These are phyloP conservation scores for Heterobasidion occidentale DNA, from an alignment of 1,284 basidiomycete species.

Conservation along the genomic window DNA sequence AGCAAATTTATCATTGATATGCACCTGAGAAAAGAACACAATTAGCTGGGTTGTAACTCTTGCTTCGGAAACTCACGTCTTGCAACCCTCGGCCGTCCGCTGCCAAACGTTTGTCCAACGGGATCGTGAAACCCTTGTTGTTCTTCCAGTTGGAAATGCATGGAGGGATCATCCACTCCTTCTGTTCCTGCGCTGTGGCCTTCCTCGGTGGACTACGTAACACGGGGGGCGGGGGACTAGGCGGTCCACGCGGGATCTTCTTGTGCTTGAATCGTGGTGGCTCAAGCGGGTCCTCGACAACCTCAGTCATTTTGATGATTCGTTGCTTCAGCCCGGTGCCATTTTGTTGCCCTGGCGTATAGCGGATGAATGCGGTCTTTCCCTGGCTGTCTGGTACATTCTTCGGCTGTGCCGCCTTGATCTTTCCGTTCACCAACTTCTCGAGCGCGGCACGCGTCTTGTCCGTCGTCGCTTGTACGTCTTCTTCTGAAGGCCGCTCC, in stretches of 20 bases:
- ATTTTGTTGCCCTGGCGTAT: constrained; percentile 84
- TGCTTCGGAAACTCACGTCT: constrained; percentile 61
- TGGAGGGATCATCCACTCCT: constrained; percentile 99
- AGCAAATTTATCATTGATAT: constrained; percentile 99
- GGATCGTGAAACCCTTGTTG: constrained; percentile 99
- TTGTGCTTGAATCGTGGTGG: constrained; percentile 98
- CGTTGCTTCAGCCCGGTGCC: constrained; percentile 79
- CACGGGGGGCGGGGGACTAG: constrained; percentile 95
- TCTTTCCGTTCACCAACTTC: constrained; percentile 90
- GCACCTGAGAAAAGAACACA: constrained; percentile 46
- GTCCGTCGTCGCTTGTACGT: constrained; percentile 84
- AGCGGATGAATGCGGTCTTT: constrained; percentile 86
- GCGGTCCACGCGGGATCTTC: constrained; percentile 94
- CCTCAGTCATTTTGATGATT: constrained; percentile 98
- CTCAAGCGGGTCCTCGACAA: constrained; percentile 95
- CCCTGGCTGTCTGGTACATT: constrained; percentile 74
- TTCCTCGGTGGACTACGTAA: constrained; percentile 93
- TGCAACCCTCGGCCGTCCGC: constrained; percentile 96
- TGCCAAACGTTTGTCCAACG: constrained; percentile 95
- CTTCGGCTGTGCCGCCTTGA: constrained; percentile 95
- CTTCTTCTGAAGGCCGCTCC: constrained; percentile 90
- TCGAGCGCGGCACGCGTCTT: constrained; percentile 89
- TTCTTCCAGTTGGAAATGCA: constrained; percentile 99
- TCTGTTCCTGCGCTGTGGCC: constrained; percentile 94
- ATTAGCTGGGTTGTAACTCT: background rate